Base-by-base conservation (phyloP, 805 yeast genomes). In the Metschnikowia matae region DNA sequence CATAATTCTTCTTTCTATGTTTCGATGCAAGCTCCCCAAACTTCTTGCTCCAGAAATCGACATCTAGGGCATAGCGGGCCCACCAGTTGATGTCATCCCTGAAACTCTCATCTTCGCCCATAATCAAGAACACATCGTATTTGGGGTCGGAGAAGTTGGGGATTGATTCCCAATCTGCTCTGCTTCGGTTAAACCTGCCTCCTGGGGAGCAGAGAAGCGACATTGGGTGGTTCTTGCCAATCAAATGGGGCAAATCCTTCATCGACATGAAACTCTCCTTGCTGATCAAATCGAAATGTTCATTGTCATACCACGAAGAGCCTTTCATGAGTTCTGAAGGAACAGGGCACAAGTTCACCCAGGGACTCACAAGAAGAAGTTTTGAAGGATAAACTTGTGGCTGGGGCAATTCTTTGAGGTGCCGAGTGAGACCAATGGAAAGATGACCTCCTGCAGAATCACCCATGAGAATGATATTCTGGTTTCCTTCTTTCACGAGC, bases 381-480 rank as follows among this genome's bases (percentile, higher is more conserved):
- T 62, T 60, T 14, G 52, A 55, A 0, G 74, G 75, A 55, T 54
- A 67, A 1, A 60, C 53, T 29, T 41, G 39, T 3, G 48, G 53
- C 32, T 50, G 48, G 2, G 35, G 36, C 39, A 49, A 39, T 5
- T 41, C 32, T 23, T 61, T 60, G 54, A 71, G 56, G 40, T 53
- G 62, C 47, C 70, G 68, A 14, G 70, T 54, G 50, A 63, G 66
- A 15, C 60, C 59, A 18, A 72, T 53, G 14, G 65, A 56, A 52
- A 73, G 62, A 53, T 72, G 64, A 1, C 73, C 77, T 26, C 78
- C 78, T 8, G 77, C 77, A 1, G 76, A 71, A 54, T 73, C 78
- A 3, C 78, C 77, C 55, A 73, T 53, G 4, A 73, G 56, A 11
- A 62, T 61, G 15, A 73, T 59, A 43, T 71, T 70, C 14, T 55